Evolutionary conservation across 108 stramenopile genomes (phyloP).

Genomic region (Nannochloropsis salina): DNA sequence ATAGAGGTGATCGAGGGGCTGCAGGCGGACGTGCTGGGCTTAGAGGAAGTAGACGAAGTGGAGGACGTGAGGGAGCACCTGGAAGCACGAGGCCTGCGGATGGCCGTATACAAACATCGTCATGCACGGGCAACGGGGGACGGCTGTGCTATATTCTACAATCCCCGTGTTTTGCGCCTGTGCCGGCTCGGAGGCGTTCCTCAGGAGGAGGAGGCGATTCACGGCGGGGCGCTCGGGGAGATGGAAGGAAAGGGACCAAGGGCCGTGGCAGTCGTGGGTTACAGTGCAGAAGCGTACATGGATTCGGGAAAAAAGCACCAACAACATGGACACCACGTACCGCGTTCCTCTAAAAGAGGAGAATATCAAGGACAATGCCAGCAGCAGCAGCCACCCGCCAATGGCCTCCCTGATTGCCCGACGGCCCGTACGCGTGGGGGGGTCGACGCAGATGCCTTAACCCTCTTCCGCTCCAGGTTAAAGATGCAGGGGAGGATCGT

Average conservation of each 20-base stretch:
- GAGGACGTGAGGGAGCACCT: not conserved
- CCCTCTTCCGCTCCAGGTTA: no score
- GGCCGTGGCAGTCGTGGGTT: not conserved
- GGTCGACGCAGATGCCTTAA: no score
- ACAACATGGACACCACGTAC: no score
- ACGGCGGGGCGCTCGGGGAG: not conserved
- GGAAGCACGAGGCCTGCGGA: not conserved
- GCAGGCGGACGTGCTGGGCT: slow-evolving; percentile 1
- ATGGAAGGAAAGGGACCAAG: not conserved
- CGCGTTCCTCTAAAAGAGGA: not conserved
- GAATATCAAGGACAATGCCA: not conserved
- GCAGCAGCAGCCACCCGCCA: not conserved
- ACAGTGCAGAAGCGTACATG: not conserved
- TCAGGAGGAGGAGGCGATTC: not conserved
- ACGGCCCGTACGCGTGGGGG: no score
- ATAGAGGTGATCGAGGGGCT: not conserved
- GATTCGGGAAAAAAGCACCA: no score
- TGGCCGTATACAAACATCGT: not conserved
- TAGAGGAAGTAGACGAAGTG: not conserved
- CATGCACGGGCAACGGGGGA: not conserved
- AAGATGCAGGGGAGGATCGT: no score
- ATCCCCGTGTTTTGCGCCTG: not conserved
- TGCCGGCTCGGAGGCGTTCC: not conserved
- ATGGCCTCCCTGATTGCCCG: no score
- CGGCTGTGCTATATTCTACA: slow-evolving; percentile 17